These are phyloP conservation scores for Alternaria novae-zelandiae DNA, from an alignment of 2,329 filamentous ascomycete genomes.

Conservation along the genomic window DNA sequence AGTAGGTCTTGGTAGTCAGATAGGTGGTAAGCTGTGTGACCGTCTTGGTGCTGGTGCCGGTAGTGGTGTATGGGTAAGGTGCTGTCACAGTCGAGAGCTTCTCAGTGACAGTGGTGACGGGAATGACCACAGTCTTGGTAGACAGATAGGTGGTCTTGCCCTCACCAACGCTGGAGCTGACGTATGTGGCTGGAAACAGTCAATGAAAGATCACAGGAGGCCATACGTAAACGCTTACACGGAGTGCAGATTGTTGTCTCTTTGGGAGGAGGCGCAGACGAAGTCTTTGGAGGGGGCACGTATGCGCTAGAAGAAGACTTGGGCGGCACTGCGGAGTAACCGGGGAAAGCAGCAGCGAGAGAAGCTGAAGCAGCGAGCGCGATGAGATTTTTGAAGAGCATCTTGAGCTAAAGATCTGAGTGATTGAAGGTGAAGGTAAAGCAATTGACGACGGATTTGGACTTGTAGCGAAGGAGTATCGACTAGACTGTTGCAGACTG, in stretches of 20 bases:
- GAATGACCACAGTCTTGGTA: constrained; percentile 26
- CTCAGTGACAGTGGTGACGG: constrained; percentile 20
- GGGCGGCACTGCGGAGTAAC: neutral
- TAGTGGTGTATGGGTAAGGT: constrained; percentile 19
- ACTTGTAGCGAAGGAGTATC: neutral
- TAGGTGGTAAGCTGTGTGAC: constrained; percentile 5
- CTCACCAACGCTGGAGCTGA: constrained; percentile 15
- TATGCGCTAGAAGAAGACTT: neutral
- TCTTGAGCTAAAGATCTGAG: constrained; percentile 10
- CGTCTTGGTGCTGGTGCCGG: constrained; percentile 15
- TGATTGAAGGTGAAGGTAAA: neutral
- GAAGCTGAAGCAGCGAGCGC: constrained; percentile 25
- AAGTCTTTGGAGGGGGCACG: neutral
- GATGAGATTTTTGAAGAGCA: constrained; percentile 25
- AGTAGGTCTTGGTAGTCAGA: constrained; percentile 17
- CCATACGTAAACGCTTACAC: constrained; percentile 2
- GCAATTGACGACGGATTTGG: neutral
- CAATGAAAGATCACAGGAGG: neutral
- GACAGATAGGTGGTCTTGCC: constrained; percentile 15
- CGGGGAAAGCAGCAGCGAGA: constrained; percentile 20
- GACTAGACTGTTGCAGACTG: constrained; percentile 7
- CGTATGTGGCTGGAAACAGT: constrained; percentile 17
- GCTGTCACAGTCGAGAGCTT: constrained; percentile 14
- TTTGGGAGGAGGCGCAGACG: constrained; percentile 3
- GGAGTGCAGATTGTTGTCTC: constrained; percentile 24